Percentiles rank a stretch among this genome's conserved stretches.
phyloP scores from a whole-genome alignment of 768 basidiomycete species.

The Cyclocybe aegerita region DNA sequence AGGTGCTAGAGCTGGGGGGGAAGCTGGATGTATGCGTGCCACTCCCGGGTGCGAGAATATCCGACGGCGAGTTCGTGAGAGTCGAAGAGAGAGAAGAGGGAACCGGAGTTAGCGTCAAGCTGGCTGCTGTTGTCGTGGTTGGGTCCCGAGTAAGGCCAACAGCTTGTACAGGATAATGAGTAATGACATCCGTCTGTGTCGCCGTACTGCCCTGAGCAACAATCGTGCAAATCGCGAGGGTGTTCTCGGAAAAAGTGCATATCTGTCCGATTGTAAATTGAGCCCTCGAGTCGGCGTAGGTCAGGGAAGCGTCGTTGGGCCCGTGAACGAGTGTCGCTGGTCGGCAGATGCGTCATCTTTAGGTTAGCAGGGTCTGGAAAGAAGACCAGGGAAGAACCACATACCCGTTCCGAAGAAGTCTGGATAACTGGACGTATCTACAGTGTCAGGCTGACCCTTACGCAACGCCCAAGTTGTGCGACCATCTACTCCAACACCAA shows the following conservation, averaged over 20 bases:
- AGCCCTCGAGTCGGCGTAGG: conserved; percentile 28
- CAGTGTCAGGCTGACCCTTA: conserved; percentile 28
- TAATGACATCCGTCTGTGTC: conserved; percentile 23
- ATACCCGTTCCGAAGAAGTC: conserved; percentile 40
- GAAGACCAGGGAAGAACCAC: conserved; percentile 5
- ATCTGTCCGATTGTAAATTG: conserved; percentile 21
- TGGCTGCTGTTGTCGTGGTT: too few species aligned
- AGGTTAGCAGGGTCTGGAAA: neutral
- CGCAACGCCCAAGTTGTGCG: conserved; percentile 41
- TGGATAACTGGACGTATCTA: conserved; percentile 27
- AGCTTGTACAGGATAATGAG: conserved; percentile 17
- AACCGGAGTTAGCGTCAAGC: too few species aligned
- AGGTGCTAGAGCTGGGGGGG: too few species aligned
- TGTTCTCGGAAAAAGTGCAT: conserved; percentile 22
- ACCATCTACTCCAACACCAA: conserved; percentile 41
- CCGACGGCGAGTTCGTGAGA: too few species aligned
- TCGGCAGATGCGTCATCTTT: neutral
- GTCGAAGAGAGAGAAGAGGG: too few species aligned
- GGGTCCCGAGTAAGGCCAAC: too few species aligned
- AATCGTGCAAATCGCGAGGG: conserved; percentile 24
- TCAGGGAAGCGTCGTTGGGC: conserved; percentile 35
- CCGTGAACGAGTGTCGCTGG: conserved; percentile 47
- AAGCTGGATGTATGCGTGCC: too few species aligned
- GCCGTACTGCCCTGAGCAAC: conserved; percentile 23
- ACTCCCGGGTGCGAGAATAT: too few species aligned